Base-by-base conservation (phyloP, 2,329 filamentous ascomycete genomes). In the Cadophora gregata region DNA sequence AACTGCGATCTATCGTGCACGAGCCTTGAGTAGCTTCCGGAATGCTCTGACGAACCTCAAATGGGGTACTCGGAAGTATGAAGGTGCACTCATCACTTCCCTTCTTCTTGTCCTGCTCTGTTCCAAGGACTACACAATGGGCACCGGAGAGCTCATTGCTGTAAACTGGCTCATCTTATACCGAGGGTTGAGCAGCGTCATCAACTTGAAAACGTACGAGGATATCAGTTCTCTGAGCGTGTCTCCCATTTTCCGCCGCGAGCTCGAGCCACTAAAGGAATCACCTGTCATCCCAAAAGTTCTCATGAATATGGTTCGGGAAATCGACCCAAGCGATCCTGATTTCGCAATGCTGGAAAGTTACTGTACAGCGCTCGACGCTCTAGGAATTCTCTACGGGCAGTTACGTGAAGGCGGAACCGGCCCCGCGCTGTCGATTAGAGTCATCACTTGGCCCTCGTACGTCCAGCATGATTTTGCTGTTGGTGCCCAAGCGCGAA, bases 111-210 rank as follows among this genome's bases (percentile, higher is more conserved):
- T 75, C 21, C 60, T 71, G 6, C 67, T 76, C 4, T 73, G 71
- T 36, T 72, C 71, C 1, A 68, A 70, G 27, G 69, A 70, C 31
- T 53, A 67, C 31, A 36, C 31, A 8, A 36, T 59, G 10, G 60
- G 53, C 1, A 67, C 68, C 0, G 71, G 69, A 38, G 72, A 75
- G 12, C 63, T 76, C 8, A 67, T 69, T 2, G 63, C 73, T 38
- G 47, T 74, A 14, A 68, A 72, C 45, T 75, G 74, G 73, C 48
- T 76, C 8, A 59, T 67, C 10, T 63, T 76, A 8, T 76, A 73
- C 59, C 64, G 64, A 6, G 74, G 75, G 8, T 33, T 75, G 6
- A 29, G 6, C 48, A 56, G 65, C 7, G 42, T 75, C 1, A 69
- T 75, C 4, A 63, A n/a, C 25, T 42, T 72, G 31, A 64, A 50